Evolutionary conservation across 1,284 basidiomycete genomes (phyloP).

Genomic region (Wallemia ichthyophaga): DNA sequence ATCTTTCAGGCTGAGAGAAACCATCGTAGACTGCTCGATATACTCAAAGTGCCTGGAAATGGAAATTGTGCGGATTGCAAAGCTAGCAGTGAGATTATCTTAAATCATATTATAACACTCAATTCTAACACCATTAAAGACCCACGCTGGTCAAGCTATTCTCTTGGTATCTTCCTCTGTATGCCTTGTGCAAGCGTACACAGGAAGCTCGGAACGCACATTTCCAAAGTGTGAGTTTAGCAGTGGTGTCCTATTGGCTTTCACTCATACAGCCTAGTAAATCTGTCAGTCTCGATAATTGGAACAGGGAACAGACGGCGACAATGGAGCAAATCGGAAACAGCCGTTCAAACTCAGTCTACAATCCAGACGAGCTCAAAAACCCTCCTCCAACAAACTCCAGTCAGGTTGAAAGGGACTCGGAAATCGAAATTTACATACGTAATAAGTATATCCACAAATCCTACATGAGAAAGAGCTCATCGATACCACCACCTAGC

Average conservation of each 20-base stretch:
- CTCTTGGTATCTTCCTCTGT: constrained; percentile 15
- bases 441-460: constrained; percentile 23
- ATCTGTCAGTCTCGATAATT: constrained; percentile 48
- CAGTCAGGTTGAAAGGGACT: constrained; percentile 44
- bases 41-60: constrained; percentile 38
- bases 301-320: constrained; percentile 59
- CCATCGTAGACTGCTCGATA: constrained; percentile 32
- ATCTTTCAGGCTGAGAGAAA: constrained; percentile 28
- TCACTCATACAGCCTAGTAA: constrained; percentile 23
- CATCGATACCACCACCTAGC: not conserved
- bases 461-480: not conserved
- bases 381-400: constrained; percentile 48
- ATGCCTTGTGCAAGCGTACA: constrained; percentile 57
- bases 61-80: constrained; percentile 64
- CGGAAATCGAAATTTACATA: constrained; percentile 55
- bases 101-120: constrained; percentile 24
- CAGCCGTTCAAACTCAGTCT: constrained; percentile 35
- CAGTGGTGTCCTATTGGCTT: constrained; percentile 4
- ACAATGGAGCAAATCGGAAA: constrained; percentile 47
- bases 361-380: constrained; percentile 41
- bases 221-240: constrained; percentile 41
- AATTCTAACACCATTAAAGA: not conserved
- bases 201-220: constrained; percentile 58
- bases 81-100: constrained; percentile 46
- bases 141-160: constrained; percentile 2